phyloP scores from a whole-genome alignment of 2,329 filamentous ascomycete genomes.

The Scedosporium boydii region DNA sequence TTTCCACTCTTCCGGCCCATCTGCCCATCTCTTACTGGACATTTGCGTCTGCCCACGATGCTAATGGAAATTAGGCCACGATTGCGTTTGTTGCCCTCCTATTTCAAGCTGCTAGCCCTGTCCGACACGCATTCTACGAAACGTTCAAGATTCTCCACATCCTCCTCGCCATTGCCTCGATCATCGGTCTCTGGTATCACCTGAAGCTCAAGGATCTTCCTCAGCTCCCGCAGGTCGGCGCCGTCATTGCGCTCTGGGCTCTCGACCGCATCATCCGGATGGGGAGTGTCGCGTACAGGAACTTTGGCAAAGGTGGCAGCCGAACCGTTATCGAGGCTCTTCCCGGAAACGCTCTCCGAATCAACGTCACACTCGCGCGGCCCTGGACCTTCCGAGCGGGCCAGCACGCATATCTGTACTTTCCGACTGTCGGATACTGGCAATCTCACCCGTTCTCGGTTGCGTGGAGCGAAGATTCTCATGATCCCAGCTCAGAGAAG shows the following conservation, averaged over 20 bases:
- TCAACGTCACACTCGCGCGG: conserved; percentile 64
- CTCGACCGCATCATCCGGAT: conserved; percentile 54
- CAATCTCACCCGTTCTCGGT: conserved; percentile 74
- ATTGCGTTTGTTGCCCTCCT: conserved; percentile 52
- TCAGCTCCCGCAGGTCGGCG: conserved; percentile 50
- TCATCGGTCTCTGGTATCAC: conserved; percentile 61
- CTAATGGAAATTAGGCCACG: conserved; percentile 32
- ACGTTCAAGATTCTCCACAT: conserved; percentile 68
- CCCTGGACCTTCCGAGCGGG: conserved; percentile 69
- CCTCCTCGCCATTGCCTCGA: conserved; percentile 44
- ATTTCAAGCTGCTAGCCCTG: conserved; percentile 59
- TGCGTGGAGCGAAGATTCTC: conserved; percentile 64
- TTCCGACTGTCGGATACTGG: conserved; percentile 62
- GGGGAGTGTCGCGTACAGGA: conserved; percentile 52
- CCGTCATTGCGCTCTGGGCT: conserved; percentile 57
- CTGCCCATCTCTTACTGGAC: too few species aligned
- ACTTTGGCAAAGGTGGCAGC: conserved; percentile 57
- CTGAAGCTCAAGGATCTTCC: conserved; percentile 43
- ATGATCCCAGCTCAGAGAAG: conserved; percentile 40
- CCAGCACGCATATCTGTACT: conserved; percentile 72
- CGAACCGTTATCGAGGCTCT: conserved; percentile 64
- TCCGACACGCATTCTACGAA: conserved; percentile 74
- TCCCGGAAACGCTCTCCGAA: conserved; percentile 63
- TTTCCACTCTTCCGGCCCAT: neutral
- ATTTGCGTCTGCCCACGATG: too few species aligned